Base-by-base conservation (phyloP, 345 rosid genomes). In the Turritis glabra region DNA sequence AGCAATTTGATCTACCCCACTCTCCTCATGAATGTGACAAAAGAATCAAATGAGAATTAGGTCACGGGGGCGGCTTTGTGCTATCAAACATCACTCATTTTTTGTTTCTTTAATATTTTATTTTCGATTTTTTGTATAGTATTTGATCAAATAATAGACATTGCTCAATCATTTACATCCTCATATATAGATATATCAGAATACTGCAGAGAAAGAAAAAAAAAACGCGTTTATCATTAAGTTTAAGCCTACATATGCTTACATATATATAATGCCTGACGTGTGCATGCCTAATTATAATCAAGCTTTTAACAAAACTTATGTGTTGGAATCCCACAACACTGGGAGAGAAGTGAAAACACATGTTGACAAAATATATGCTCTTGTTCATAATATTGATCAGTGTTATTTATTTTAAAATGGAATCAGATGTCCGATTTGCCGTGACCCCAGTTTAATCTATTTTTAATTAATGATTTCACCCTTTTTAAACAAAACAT, bases 51-150 rank as follows among this genome's bases (percentile, higher is more conserved):
- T 75, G 80, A 56, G 65, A 69, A 62, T 76, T 76, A 69, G 75
- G 71, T 76, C 80, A 76, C 80, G 80, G 80, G 80, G 80, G 75
- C 75, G 80, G 80, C 75, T 76, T 70, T 76, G 37, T 69, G 80
- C 80, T 70, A 76, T 70, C 80, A 76, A 76, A 76, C 75, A 76
- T 55, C 75, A 52, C 38, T 55, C 38, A 4, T 27, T 19, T 56
- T 14, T 27, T 41, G 4, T 14, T 35, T 29, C 38, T 38, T 37
- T 18, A 19, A 4, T 19, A 14, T 13, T 67, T 10, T 15, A n/a
- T n/a, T 50, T 52, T 51, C 29, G 5, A 12, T 33, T 23, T 63
- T 60, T 51, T 32, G 64, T 51, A 69, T 68, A 61, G 41, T 69
- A 52, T 76, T 60, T 75, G 67, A 75, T 75, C 73, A 75, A 75